Base-by-base conservation (phyloP, 176 grass and related monocot genomes). In the Ensete glaucum region DNA sequence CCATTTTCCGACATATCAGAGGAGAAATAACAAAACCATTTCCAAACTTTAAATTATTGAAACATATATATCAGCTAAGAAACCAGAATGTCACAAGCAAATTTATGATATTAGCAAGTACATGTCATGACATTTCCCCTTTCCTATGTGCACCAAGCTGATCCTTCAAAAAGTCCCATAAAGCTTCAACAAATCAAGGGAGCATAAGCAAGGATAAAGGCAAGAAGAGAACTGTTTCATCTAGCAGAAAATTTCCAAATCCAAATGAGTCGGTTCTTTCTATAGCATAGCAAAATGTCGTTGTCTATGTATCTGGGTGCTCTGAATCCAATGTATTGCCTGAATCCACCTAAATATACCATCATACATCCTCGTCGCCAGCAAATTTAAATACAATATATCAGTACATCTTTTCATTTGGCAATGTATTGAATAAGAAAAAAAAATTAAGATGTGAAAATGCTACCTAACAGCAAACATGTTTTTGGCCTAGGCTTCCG, bases 271-370 rank as follows among this genome's bases (percentile, higher is more conserved):
- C 24, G 1, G 24, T 25, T 25, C 24, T 25, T 25, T 25, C 24
- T 25, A 25, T 25, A 25, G 24, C 24, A 25, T 25, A 25, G 24
- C 24, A 25, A 25, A 3, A 3, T 57, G 13, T 57, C 15, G 4
- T 57, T 57, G 55, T 57, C 55, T 57, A 3, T 16, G 55, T 1
- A 57, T 16, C 16, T 57, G 29, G 29, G 24, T 25, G 24, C 1
- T 25, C 24, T 25, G 24, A 25, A 25, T 25, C 63, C 63, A 66
- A 66, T 25, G 3, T 66, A 20, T 11, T 66, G 22, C 24, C 9
- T 67, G 64, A 67, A 67, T 27, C 64, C 64, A 67, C 64, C 14
- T 67, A 22, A 22, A 67, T 67, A 27, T 26, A 57, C 6, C 64
- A 26, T 67, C 64, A 67, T 67, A 26, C 64, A 29, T 67, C 64